phyloP scores from a whole-genome alignment of 345 rosid species.

The Mangifera indica region DNA sequence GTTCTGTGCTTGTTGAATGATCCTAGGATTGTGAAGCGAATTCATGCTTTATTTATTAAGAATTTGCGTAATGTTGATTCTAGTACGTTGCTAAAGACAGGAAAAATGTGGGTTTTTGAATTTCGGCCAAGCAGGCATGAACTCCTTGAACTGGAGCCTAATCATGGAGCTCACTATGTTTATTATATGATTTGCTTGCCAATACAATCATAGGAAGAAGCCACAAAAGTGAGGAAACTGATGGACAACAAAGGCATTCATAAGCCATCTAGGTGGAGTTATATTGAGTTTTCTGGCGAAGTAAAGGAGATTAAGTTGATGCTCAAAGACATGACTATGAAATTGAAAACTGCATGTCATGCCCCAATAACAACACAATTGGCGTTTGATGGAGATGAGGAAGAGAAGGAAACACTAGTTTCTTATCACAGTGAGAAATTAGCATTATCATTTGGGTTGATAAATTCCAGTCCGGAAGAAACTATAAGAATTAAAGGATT shows the following conservation, averaged over 20 bases:
- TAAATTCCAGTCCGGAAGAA: conserved; percentile 20
- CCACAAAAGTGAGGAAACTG: conserved; percentile 32
- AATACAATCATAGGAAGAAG: conserved; percentile 35
- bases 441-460: conserved; percentile 39
- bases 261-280: conserved; percentile 41
- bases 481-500: conserved; percentile 39
- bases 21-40: conserved; percentile 28
- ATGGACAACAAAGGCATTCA: conserved; percentile 35
- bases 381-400: conserved; percentile 40
- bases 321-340: conserved; percentile 34
- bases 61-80: conserved; percentile 20
- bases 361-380: conserved; percentile 30
- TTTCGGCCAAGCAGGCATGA: too few species aligned
- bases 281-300: conserved; percentile 28
- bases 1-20: conserved; percentile 31
- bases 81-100: neutral
- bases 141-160: conserved; percentile 35
- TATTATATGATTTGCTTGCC: conserved; percentile 37
- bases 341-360: conserved; percentile 33
- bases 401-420: conserved; percentile 39
- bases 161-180: conserved; percentile 37
- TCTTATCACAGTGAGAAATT: conserved; percentile 47
- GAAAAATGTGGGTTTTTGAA: too few species aligned
- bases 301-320: conserved; percentile 24
- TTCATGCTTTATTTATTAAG: conserved; percentile 33